Percentiles rank a stretch among this genome's conserved stretches.
Evolutionary conservation across 768 basidiomycete species (phyloP).

Genomic region (Boletus rex-veris): DNA sequence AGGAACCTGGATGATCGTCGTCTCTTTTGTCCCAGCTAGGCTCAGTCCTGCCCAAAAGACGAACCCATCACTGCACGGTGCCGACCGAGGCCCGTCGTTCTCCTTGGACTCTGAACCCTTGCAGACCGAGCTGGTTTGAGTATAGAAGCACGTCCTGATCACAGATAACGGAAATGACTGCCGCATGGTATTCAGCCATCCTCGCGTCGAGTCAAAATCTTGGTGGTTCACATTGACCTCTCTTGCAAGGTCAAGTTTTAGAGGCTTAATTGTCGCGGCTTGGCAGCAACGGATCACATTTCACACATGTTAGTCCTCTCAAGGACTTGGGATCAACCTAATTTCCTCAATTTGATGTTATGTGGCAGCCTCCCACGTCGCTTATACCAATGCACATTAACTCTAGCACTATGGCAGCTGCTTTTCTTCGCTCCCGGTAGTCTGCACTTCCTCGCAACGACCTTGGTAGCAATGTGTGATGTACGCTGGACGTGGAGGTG

Average conservation of each 20-base stretch:
- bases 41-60: neutral
- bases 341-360: neutral
- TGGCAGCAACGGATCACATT: constrained; percentile 1
- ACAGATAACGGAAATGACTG: constrained; percentile 29
- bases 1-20: constrained; percentile 5
- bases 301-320: neutral
- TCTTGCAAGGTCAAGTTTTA: too few species aligned
- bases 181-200: constrained; percentile 9
- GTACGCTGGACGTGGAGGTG: neutral
- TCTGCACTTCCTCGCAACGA: too few species aligned
- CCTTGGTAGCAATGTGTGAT: neutral
- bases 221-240: too few species aligned
- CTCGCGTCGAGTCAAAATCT: too few species aligned
- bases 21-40: neutral
- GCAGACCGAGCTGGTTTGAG: neutral
- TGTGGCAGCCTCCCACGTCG: neutral
- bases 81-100: neutral
- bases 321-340: neutral
- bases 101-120: neutral
- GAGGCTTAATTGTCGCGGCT: neutral
- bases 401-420: neutral
- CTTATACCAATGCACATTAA: neutral
- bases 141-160: constrained; percentile 1
- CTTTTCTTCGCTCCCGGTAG: neutral
- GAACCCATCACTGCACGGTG: too few species aligned